Evolutionary conservation across 2,329 filamentous ascomycete genomes (phyloP), one percentile per base, ranked within the genome.

Genomic region (Ascocoryne sarcoides): DNA sequence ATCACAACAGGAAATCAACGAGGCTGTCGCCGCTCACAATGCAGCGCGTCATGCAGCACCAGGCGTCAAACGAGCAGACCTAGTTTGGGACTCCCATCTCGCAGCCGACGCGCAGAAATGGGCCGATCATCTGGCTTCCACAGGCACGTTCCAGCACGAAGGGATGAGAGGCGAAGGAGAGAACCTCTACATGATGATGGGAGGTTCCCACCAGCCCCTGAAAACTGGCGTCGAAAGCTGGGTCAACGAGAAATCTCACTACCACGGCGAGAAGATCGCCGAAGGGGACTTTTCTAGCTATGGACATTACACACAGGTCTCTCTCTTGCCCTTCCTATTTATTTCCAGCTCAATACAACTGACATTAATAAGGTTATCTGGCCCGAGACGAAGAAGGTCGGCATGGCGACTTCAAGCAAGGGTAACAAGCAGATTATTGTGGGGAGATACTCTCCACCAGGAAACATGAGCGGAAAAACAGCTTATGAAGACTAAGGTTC

Each of bases 401-500:
- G 31, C 16, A 42, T 42, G 33, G 39, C 36, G n/a, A 40, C 15
- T 14, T 33, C 42, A 19, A 29, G n/a, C n/a, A 40, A 26, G 32
- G 31, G 30, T 23, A 37, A 37, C 15, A 7, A 37, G 4, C 23
- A 36, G 15, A 17, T 37, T 29, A 36, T 44, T 37, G 42, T 44
- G n/a, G 42, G 16, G 10, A 32, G 42, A 14, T 44, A 44, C 32
- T 30, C 29, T 4, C 34, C 40, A 17, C 34, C 35, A 14, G 40
- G 40, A 18, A 42, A 42, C 28, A 31, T 38, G 14, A 31, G 14
- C 16, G 36, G 36, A 14, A 32, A 32, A 28, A 30, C 36, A 18
- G 36, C 28, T 14, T 38, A 8, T 28, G 21, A 37, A 7, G 21
- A 20, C 14, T 26, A 18, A 16, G n/a, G n/a, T n/a, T n/a, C n/a